Conservation (phyloP, 202 grass and related monocot species). For the Musa balbisiana region DNA sequence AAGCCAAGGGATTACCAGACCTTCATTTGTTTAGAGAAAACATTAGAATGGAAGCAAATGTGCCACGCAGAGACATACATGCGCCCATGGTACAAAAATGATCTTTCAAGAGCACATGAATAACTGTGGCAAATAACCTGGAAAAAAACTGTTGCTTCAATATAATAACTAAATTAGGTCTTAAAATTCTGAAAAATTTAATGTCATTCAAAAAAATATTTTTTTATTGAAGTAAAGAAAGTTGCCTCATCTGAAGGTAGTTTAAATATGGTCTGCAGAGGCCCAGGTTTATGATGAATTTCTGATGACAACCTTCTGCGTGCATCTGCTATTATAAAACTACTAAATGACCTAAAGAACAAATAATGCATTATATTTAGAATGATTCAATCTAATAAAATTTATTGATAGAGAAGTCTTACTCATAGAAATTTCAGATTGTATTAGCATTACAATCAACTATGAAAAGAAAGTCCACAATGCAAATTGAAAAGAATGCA, state of each 20-base stretch:
- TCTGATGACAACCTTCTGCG: constrained; percentile 82
- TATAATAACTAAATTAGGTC: constrained; percentile 7
- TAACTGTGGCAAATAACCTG: constrained; percentile 85
- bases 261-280: constrained; percentile 71
- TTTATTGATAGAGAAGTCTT: no score
- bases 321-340: constrained; percentile 50
- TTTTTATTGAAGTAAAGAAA: background rate
- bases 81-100: constrained; percentile 90
- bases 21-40: constrained; percentile 96
- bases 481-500: no score
- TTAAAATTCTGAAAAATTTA: background rate
- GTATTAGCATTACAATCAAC: no score
- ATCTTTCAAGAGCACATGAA: constrained; percentile 97
- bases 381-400: background rate
- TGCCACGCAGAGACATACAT: constrained; percentile 98
- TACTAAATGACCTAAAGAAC: constrained; percentile 30
- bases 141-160: background rate
- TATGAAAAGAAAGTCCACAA: no score
- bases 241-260: constrained; percentile 75
- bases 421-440: no score
- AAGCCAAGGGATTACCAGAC: constrained; percentile 23
- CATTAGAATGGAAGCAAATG: constrained; percentile 98
- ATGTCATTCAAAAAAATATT: constrained; percentile 4
- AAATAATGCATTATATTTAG: background rate
- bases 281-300: constrained; percentile 85